Conservation (phyloP, 371 early-diverging fungal species). For the Mucor ambiguus region DNA sequence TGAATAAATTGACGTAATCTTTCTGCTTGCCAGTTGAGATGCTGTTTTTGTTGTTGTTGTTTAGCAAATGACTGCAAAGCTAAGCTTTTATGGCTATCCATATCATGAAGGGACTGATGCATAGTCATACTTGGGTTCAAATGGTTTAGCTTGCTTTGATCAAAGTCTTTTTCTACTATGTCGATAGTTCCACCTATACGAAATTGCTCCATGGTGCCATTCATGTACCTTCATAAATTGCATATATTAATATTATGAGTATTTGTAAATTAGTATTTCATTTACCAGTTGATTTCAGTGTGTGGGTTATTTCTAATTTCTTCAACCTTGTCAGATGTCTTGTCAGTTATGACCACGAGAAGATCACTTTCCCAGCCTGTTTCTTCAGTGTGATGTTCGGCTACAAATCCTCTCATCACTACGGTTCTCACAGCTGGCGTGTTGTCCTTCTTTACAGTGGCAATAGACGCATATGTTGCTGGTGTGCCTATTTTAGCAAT, state of each 20-base stretch:
- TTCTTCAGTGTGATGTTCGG: conserved; percentile 41
- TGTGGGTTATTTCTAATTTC: conserved; percentile 35
- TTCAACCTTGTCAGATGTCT: conserved; percentile 41
- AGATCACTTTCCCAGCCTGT: conserved; percentile 48
- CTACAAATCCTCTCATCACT: conserved; percentile 52
- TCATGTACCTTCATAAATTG: conserved; percentile 34
- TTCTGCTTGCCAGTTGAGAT: conserved; percentile 44
- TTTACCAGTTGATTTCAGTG: conserved; percentile 48
- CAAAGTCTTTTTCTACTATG: conserved; percentile 12
- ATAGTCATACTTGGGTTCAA: conserved; percentile 3
- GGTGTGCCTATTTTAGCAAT: conserved; percentile 35
- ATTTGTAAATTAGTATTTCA: neutral
- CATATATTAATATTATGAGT: neutral
- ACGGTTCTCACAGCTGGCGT: conserved; percentile 52
- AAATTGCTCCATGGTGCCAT: conserved; percentile 41
- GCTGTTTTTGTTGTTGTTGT: conserved; percentile 9
- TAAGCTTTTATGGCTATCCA: conserved; percentile 12
- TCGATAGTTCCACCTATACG: conserved; percentile 31
- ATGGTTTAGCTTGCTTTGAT: conserved; percentile 9
- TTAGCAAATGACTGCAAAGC: conserved; percentile 27
- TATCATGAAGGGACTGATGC: neutral
- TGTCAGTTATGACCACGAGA: conserved; percentile 37
- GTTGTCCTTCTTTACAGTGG: conserved; percentile 39
- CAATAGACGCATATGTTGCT: conserved; percentile 42
- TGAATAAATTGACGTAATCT: conserved; percentile 35